Evolutionary conservation across 768 basidiomycete species (phyloP).

Genomic region (Agrocybe pediades): DNA sequence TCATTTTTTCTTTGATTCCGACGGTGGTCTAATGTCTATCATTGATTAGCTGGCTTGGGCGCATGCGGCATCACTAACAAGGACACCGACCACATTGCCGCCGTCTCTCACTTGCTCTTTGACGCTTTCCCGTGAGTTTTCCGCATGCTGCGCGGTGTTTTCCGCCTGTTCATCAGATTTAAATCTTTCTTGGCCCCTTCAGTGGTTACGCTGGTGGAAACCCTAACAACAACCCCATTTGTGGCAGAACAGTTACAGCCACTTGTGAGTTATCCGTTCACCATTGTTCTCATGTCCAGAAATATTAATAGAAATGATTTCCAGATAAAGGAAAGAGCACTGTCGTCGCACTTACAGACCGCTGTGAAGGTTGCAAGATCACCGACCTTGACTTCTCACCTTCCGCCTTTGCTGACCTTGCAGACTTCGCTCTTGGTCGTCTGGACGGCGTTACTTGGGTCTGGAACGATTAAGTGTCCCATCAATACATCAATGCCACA

Average conservation of each 20-base stretch:
- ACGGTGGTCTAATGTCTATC: slow-evolving; percentile 4
- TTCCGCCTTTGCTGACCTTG: slow-evolving; percentile 53
- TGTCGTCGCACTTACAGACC: slow-evolving; percentile 56
- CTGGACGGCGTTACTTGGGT: slow-evolving; percentile 51
- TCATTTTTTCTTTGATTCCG: neutral
- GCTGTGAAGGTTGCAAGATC: slow-evolving; percentile 56
- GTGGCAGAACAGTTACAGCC: slow-evolving; percentile 46
- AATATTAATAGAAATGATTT: slow-evolving; percentile 4
- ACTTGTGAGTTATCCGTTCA: slow-evolving; percentile 42
- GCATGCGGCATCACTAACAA: slow-evolving; percentile 63
- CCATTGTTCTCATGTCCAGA: neutral
- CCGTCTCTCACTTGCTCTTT: slow-evolving; percentile 56
- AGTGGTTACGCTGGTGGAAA: slow-evolving; percentile 60
- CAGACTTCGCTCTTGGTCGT: slow-evolving; percentile 48
- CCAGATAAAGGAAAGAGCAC: slow-evolving; percentile 55
- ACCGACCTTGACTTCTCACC: slow-evolving; percentile 67
- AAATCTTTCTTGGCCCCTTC: slow-evolving; percentile 5
- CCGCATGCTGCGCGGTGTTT: slow-evolving; percentile 2
- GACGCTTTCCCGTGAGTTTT: slow-evolving; percentile 60
- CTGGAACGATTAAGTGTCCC: slow-evolving; percentile 36
- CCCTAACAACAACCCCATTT: slow-evolving; percentile 79
- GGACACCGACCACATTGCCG: slow-evolving; percentile 54
- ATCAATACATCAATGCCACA: slow-evolving; percentile 9
- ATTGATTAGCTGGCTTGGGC: slow-evolving; percentile 53
- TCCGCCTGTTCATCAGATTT: neutral